Evolutionary conservation across 1,284 basidiomycete species (phyloP).

Genomic region (Termitomyces sp.): DNA sequence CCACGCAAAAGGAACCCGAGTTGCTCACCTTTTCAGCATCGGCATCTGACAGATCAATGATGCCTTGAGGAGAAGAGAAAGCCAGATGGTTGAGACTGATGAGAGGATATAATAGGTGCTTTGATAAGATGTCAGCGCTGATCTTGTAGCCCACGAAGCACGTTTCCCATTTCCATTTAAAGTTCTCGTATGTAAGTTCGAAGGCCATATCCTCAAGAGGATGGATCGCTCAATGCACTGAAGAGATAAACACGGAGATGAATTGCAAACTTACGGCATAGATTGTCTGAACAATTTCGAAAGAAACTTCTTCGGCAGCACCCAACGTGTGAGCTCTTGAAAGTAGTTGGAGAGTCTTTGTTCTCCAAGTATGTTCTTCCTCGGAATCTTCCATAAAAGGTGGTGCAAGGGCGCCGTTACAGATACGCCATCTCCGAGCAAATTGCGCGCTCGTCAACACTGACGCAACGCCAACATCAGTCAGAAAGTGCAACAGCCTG

Average conservation of each 20-base stretch:
- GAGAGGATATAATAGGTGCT: constrained; percentile 69
- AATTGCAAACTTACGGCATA: constrained; percentile 49
- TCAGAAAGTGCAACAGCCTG: neutral
- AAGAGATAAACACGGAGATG: neutral
- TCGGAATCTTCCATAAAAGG: constrained; percentile 22
- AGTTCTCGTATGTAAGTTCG: constrained; percentile 48
- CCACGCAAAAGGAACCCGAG: constrained; percentile 1
- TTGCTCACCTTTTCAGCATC: constrained; percentile 61
- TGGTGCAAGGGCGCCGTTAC: constrained; percentile 35
- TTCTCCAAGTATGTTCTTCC: constrained; percentile 56
- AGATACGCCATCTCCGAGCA: constrained; percentile 60
- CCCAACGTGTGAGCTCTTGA: constrained; percentile 53
- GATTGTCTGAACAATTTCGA: constrained; percentile 50
- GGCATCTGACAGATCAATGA: constrained; percentile 46
- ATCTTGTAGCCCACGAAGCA: constrained; percentile 54
- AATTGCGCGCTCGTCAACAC: constrained; percentile 56
- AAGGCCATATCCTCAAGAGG: constrained; percentile 57
- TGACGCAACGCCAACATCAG: constrained; percentile 22
- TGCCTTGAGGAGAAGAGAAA: constrained; percentile 52
- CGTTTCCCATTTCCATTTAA: constrained; percentile 77
- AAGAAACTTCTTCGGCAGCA: constrained; percentile 49
- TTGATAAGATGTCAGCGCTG: constrained; percentile 67
- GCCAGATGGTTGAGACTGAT: constrained; percentile 64
- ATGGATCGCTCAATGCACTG: neutral
- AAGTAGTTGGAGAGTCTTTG: constrained; percentile 45